Percentiles rank a stretch among this genome's conserved stretches.
These are phyloP conservation scores for Telopea speciosissima DNA, from an alignment of 177 flowering plant genomes.

Conservation along the genomic window DNA sequence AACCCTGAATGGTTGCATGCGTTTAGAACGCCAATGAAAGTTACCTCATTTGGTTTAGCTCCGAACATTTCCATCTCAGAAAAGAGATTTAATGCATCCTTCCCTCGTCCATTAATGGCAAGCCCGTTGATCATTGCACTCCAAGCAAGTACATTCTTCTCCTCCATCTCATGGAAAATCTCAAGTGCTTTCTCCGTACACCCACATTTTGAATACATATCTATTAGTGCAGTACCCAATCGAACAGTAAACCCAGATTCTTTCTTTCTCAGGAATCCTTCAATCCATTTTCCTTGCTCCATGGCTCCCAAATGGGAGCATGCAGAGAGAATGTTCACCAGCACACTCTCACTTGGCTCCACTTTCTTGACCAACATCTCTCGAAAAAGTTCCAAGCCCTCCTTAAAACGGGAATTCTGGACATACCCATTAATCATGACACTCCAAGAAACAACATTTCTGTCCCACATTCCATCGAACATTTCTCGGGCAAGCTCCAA, in stretches of 20 bases:
- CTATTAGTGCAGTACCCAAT: not conserved
- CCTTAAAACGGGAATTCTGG: conserved; percentile 13
- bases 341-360: conserved; percentile 20
- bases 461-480: conserved; percentile 13
- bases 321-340: conserved; percentile 17
- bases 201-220: conserved; percentile 1
- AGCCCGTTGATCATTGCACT: conserved; percentile 5
- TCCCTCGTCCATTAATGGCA: conserved; percentile 15
- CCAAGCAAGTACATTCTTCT: too few relatives aligned
- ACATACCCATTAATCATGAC: conserved; percentile 21
- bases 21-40: too few relatives aligned
- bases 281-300: too few relatives aligned
- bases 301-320: conserved; percentile 12
- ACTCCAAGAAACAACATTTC: conserved; percentile 20
- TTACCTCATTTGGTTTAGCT: too few relatives aligned
- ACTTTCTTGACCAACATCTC: conserved; percentile 11
- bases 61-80: too few relatives aligned
- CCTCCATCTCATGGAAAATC: too few relatives aligned
- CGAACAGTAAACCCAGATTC: conserved; percentile 10
- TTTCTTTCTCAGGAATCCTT: conserved; percentile 12
- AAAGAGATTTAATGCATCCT: conserved; percentile 7
- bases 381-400: conserved; percentile 15
- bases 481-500: conserved; percentile 11
- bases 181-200: not conserved
- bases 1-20: too few relatives aligned